Base-by-base conservation (phyloP, 78 protist species). In the Dictyostelium citrinum region DNA sequence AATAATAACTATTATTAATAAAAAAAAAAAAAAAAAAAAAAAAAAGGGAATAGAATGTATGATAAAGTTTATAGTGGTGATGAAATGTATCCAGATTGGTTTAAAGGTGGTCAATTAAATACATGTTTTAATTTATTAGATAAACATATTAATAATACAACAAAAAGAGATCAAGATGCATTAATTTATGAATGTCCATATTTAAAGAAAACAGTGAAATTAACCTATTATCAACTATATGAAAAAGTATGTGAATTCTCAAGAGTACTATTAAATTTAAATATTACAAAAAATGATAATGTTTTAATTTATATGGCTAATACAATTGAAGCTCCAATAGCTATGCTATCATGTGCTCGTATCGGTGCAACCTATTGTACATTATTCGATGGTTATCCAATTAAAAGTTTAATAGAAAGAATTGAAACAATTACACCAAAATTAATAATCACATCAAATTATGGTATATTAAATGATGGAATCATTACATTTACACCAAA, bases 281-380 rank as follows among this genome's bases (percentile, higher is more conserved):
- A 97, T n/a, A 95, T 97, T 49, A 1, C 49, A 49, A 84, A 91
- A 68, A 98, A 99, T 31, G 98, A 98, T 82, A 81, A 82, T n/a
- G 99, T 98, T 37, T 51, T 90, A 45, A 96, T 98, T 55, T 98
- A 96, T 92, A 81, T 98, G 97, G 98, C 99, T 24, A 98, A 93
- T 96, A 60, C 95, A 33, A 51, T 84, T 43, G 97, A 97, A 91
- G 43, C 84, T 5, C 91, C 83, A 12, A 46, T 95, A 9, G 83
- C 98, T 27, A 98, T 98, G 98, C 96, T 98, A 33, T 98, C 99
- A 64, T 98, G 99, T 61, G 98, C 99, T 43, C 77, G 99, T 12
- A 85, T 98, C 17, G 99, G 99, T 55, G 98, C 98, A 22, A 72
- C 98, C 5, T 98, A 82, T 45, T 8, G 27, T 45, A n/a, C 29